Evolutionary conservation across 2,329 filamentous ascomycete species (phyloP).

Genomic region (Penicillium sp.): DNA sequence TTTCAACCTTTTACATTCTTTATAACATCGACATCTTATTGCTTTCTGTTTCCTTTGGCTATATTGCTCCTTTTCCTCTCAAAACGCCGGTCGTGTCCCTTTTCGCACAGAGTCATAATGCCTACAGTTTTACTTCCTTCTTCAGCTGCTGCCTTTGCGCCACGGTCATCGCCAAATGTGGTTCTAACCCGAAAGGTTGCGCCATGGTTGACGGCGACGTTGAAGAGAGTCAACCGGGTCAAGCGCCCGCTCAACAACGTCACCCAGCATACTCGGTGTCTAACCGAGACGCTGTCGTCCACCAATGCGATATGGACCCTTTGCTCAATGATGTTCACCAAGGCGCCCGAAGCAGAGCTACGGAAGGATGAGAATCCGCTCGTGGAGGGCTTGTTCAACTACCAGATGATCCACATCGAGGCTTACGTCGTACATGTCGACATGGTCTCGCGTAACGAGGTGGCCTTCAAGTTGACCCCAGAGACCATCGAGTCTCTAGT

Average conservation of each 20-base stretch:
- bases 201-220: slow-evolving; percentile 92
- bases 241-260: slow-evolving; percentile 98
- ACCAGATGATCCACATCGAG: slow-evolving; percentile 89
- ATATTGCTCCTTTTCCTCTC: slow-evolving; percentile 47
- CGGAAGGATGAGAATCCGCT: slow-evolving; percentile 79
- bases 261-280: slow-evolving; percentile 89
- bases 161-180: slow-evolving; percentile 89
- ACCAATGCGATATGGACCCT: slow-evolving; percentile 92
- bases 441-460: slow-evolving; percentile 96
- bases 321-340: slow-evolving; percentile 88
- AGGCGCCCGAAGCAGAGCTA: slow-evolving; percentile 82
- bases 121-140: slow-evolving; percentile 90
- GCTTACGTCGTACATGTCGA: slow-evolving; percentile 99
- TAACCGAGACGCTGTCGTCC: slow-evolving; percentile 91
- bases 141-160: slow-evolving; percentile 94
- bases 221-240: slow-evolving; percentile 94
- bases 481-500: slow-evolving; percentile 92
- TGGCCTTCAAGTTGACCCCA: slow-evolving; percentile 94
- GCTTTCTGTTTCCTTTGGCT: slow-evolving; percentile 50
- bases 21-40: slow-evolving; percentile 49
- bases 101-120: slow-evolving; percentile 67
- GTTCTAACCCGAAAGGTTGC: slow-evolving; percentile 90
- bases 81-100: slow-evolving; percentile 49
- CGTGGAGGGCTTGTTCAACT: slow-evolving; percentile 87
- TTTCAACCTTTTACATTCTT: slow-evolving; percentile 29